phyloP scores from a whole-genome alignment of 192 early-diverging fungal species.

The Pilobolus umbonatus region DNA sequence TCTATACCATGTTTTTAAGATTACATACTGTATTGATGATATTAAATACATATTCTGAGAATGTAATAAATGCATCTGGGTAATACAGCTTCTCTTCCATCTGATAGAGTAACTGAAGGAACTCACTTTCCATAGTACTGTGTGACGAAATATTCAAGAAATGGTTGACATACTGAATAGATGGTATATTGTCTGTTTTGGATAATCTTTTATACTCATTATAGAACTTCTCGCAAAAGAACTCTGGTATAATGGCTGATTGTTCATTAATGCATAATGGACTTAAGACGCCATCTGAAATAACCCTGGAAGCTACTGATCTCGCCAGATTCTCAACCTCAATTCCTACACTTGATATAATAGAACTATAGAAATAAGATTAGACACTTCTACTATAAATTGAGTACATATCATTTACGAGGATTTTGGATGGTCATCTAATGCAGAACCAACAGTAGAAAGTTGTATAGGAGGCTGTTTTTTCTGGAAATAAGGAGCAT shows the following conservation, averaged over 20 bases:
- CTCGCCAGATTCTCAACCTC: not conserved
- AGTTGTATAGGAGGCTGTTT: not conserved
- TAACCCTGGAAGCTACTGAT: conserved; percentile 1
- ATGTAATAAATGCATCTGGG: conserved; percentile 15
- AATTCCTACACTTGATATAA: not conserved
- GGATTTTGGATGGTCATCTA: not conserved
- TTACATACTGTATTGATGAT: conserved; percentile 13
- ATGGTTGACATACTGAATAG: conserved; percentile 1
- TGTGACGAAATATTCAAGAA: conserved; percentile 3
- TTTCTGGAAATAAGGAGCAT: not conserved
- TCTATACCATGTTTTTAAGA: conserved; percentile 4
- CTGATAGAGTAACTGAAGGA: not conserved
- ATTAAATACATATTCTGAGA: conserved; percentile 19
- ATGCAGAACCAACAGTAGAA: not conserved
- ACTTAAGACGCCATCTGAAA: not conserved
- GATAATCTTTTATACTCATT: not conserved
- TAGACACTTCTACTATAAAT: not conserved
- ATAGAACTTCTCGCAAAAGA: conserved; percentile 6
- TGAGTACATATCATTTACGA: not conserved
- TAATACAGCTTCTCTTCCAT: not conserved
- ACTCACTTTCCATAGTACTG: not conserved
- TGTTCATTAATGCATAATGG: conserved; percentile 14
- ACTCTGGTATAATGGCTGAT: not conserved
- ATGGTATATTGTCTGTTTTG: not conserved
- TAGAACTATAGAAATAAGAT: not conserved